These are phyloP conservation scores for Senecio squalidus DNA, from an alignment of 140 eudicot genomes.

Conservation along the genomic window DNA sequence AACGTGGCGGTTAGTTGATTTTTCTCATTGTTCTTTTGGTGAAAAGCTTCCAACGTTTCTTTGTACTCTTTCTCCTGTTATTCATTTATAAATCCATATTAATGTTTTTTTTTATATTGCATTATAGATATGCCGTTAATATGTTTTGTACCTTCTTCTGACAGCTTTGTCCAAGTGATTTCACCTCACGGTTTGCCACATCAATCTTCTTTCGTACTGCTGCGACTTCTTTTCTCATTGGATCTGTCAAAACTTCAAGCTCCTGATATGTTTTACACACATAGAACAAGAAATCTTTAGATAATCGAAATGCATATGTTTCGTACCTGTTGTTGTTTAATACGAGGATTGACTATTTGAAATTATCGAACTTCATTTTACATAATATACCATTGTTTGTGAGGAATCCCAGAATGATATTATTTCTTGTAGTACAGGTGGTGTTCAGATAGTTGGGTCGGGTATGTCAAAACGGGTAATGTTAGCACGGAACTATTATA, in stretches of 20 bases:
- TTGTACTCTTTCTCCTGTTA: conserved; percentile 79
- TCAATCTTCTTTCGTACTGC: conserved; percentile 63
- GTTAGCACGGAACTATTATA: no score
- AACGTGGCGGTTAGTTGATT: conserved; percentile 55
- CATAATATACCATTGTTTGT: neutral
- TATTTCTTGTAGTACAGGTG: no score
- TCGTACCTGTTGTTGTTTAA: neutral
- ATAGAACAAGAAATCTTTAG: neutral
- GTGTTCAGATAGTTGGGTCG: no score
- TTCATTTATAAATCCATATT: neutral
- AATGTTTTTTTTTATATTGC: neutral
- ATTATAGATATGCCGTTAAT: conserved; percentile 11
- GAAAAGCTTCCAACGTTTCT: conserved; percentile 63
- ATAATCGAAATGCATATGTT: conserved; percentile 2
- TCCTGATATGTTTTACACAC: conserved; percentile 37
- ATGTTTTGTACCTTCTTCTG: conserved; percentile 55
- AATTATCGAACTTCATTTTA: neutral
- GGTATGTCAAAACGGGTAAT: no score
- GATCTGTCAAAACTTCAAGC: conserved; percentile 78
- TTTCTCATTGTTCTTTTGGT: conserved; percentile 70
- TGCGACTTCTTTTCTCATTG: conserved; percentile 75
- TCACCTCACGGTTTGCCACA: conserved; percentile 61
- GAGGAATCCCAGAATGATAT: no score
- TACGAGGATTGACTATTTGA: neutral
- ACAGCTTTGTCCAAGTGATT: conserved; percentile 65